Evolutionary conservation across 495 filamentous ascomycete species (phyloP).

Genomic region (Cudoniella acicularis): DNA sequence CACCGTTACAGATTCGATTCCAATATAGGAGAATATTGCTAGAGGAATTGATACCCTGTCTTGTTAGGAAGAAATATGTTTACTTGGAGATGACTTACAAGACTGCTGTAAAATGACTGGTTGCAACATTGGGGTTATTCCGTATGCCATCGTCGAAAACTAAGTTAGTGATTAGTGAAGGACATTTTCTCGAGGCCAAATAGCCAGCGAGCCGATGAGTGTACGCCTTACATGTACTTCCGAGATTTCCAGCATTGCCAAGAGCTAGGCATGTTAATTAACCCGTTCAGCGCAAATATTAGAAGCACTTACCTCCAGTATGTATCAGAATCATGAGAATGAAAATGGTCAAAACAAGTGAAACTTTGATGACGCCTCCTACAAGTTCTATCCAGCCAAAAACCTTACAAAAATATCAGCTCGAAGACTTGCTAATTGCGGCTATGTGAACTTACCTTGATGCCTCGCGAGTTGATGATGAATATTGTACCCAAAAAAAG

Average conservation of each 20-base stretch:
- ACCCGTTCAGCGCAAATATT: background rate
- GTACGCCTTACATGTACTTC: background rate
- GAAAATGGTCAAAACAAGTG: conserved; percentile 28
- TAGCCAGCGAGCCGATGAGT: no score
- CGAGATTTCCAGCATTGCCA: background rate
- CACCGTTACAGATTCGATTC: conserved; percentile 41
- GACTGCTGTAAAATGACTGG: conserved; percentile 29
- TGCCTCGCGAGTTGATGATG: conserved; percentile 32
- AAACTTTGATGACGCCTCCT: conserved; percentile 36
- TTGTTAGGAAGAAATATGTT: background rate
- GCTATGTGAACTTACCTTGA: conserved; percentile 26
- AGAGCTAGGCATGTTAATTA: background rate
- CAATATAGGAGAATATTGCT: conserved; percentile 41
- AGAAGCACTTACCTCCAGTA: conserved; percentile 25
- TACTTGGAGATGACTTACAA: conserved; percentile 33
- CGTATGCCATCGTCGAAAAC: conserved; percentile 28
- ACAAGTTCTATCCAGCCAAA: conserved; percentile 38
- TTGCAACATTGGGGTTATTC: conserved; percentile 28
- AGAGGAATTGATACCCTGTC: conserved; percentile 38
- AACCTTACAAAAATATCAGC: conserved; percentile 21
- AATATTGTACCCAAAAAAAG: conserved; percentile 29
- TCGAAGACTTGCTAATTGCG: no score
- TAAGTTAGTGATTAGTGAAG: background rate
- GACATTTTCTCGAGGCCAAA: no score
- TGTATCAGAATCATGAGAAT: conserved; percentile 34